Evolutionary conservation across 495 filamentous ascomycete species (phyloP), one percentile per base, ranked within the genome.

Genomic region (Xylaria flabelliformis): DNA sequence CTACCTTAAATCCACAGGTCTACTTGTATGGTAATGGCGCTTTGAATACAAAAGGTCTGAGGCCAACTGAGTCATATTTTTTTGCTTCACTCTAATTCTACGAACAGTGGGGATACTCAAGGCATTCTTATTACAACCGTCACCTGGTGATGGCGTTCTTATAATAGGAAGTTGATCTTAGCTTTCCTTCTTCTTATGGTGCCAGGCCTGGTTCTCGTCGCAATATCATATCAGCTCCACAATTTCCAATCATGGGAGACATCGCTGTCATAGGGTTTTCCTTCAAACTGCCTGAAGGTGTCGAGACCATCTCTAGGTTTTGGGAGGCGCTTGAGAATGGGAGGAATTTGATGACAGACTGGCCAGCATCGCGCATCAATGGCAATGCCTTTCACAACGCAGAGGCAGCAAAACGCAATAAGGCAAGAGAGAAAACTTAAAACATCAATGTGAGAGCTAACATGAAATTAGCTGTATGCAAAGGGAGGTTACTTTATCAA

Each of bases 231-330:
- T 50, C 46, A 15, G 46, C 44, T 4, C 24, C 19, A 50, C 5
- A 58, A 59, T 36, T 66, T 29, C 34, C 17, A 55, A 51, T 29
- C 9, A 56, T 32, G n/a, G 46, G 63, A 55, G 71, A 74, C 44
- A 78, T 81, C 58, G 82, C 83, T 6, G 61, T 84, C 44, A 74
- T 85, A 26, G 82, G 83, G 4, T 77, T 80, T 61, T 78, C 82
- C 6, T 81, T 81, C 56, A 81, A 75, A 65, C 74, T 82, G 0
- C 82, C 82, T 10, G 76, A 78, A 66, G 79, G 76, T 46, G 76
- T 78, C 15, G 73, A 82, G 7, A 73, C 79, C 64, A 76, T 75
- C 42, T 62, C 73, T 12, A 74, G 73, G 34, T 77, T 83, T 39
- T 83, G 82, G 81, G 70, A 83, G 4, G 71, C 76, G 1, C 75